Evolutionary conservation across 495 filamentous ascomycete genomes (phyloP), one percentile per base, ranked within the genome.

Genomic region (Xylaria telfairii): DNA sequence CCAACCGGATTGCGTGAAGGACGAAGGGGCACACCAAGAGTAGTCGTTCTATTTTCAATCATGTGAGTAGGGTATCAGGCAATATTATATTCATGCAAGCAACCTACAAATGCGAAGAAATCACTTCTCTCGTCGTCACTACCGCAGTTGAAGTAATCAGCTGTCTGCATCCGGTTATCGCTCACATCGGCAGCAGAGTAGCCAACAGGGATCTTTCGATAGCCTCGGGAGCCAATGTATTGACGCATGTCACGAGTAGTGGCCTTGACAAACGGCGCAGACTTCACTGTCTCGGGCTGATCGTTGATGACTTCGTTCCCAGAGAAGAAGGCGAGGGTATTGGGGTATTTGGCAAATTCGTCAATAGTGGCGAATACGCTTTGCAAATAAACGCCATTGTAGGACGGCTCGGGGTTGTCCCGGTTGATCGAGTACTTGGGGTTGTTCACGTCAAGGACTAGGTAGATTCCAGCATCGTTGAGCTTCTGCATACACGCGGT

Each of bases 291-390:
- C 6, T 86, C 84, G 49, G 79, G 73, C 70, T 90, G 87, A 71
- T 92, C 89, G 84, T 98, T 96, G 86, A 97, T 94, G 72, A 97
- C 94, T 83, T 98, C 95, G 79, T 98, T 98, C 47, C 93, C 95
- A 21, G 95, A 96, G 86, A 97, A 97, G 90, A 98, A 98, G 61
- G 93, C 92, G 57, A 97, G 84, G 15, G 92, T 95, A 84, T 98
- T 98, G 83, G 85, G 82, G 82, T 97, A 98, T 75, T 92, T 90
- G 74, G 87, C 85, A 76, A 98, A 97, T 65, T 86, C 90, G 78
- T 98, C 95, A 71, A 98, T 89, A 70, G 95, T 98, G 17, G 95
- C 92, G 78, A 98, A 98, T 76, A 97, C 83, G 81, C 91, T 94
- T 83, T 98, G 94, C 34, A 98, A 88, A 76, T 99, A 99, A 63